Evolutionary conservation across 176 grass and related monocot species (phyloP), one percentile per base, ranked within the genome.

Genomic region (Phoenix roebelenii): DNA sequence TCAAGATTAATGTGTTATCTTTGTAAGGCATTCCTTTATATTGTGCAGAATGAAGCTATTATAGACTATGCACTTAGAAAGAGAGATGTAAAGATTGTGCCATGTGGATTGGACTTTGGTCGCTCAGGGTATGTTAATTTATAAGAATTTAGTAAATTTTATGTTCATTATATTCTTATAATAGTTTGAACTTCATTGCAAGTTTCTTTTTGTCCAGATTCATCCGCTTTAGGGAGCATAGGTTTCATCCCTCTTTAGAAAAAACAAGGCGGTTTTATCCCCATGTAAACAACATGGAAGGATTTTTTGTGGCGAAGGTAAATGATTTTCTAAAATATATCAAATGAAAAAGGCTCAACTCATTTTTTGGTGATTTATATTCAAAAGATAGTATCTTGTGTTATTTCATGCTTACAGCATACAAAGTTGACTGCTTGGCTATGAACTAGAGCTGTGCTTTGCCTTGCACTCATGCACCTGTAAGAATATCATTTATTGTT

Each of bases 281-380:
- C 56, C 94, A 98, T 85, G 94, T 98, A 20, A 93, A 98, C 74
- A 93, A 98, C 68, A 98, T 98, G 94, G 94, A 98, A 77, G 94
- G 94, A 3, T 98, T 98, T 81, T 98, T 98, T 44, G 88, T 98
- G 50, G 88, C 94, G 0, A 98, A 98, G 88, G 94, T 98, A 83
- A 23, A 32, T 63, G 30, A 7, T 50, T 58, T 51, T 57, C 26
- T 20, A 12, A 5, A 18, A 18, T 14, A 53, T 25, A 25, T 26
- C 7, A 29, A 52, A 7, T 51, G 25, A 16, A 64, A 30, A 19
- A 7, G 1, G 19, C 22, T 49, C 15, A 32, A 60, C 10, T 50
- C 49, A 16, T 7, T 15, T 29, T 68, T 72, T 74, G 16, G 57
- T 55, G 72, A 20, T 25, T 76, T 65, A 14, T 44, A 44, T 7